Evolutionary conservation across 208 protist species (phyloP), one percentile per base, ranked within the genome.

Genomic region (Lotmaria passim): DNA sequence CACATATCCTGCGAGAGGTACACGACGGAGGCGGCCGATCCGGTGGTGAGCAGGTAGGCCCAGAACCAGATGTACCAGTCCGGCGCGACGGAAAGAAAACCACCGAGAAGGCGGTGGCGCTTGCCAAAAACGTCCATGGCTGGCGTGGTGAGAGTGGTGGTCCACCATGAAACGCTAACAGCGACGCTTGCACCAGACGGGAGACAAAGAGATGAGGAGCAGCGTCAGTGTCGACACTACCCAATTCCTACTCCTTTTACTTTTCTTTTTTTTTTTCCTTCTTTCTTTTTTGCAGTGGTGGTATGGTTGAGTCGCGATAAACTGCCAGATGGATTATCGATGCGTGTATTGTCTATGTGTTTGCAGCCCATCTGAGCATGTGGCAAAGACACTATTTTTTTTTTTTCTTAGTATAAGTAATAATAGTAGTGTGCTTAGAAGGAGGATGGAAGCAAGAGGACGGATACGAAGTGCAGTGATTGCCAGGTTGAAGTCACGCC

Each of bases 1-100:
- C 78, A 75, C 55, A 62, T 43, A 10, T 78, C 62, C 5, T 43
- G 15, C 2, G 53, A 65, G 5, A 78, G 78, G 33, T 74, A 52
- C 15, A 78, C 30, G 17, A 56, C 53, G n/a, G 34, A 53, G 15
- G 55, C 43, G 1, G 51, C 47, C 0, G 69, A 41, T 17, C 48
- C 41, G n/a, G 69, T 71, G 2, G 59, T 70, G 38, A 73, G 57
- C 7, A 33, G 10, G 60, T 73, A 76, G 43, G 68, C 41, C 44
- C 59, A 62, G 23, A 81, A 21, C 69, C 80, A 79, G n/a, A 73
- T 53, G 62, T 73, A 78, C 59, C 51, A 71, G 46, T 78, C 75
- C 0, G 70, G 67, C 0, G 75, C 75, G 1, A 81, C 67, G 14
- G 70, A 73, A 12, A 82, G 38, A 21, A 51, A 26, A 26, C 53